Base-by-base conservation (phyloP, 2,329 filamentous ascomycete genomes). In the Trichothecium sympodiale region DNA sequence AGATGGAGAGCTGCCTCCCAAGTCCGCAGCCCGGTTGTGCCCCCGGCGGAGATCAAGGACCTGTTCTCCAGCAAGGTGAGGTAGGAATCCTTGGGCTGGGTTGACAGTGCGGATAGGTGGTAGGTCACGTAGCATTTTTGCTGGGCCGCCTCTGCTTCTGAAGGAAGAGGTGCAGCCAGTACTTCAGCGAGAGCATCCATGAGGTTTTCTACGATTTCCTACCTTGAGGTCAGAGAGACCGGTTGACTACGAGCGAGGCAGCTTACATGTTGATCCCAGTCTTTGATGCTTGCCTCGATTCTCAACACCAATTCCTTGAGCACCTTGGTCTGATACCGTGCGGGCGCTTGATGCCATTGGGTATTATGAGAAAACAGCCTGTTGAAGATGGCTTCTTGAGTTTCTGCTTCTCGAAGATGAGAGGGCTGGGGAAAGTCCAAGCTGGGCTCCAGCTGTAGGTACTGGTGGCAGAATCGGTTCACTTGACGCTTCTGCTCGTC, bases 261-360 rank as follows among this genome's bases (percentile, higher is more conserved):
- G 65, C 83, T 65, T 80, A 94, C 88, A 80, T 94, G 77, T 67
- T 84, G 69, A 47, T 94, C 83, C 57, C 86, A 88, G 55, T 94
- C 77, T 38, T 74, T 67, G 33, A 94, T 85, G 25, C 80, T 74
- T 20, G 67, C 61, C 55, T 94, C 85, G 35, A 94, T 77, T 38
- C 66, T 72, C 7, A 66, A 59, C 10, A 86, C 62, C 25, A 95
- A 65, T 42, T 75, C 64, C 54, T 94, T 94, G 35, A 95, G 58
- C 1, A 85, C 71, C 40, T 76, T 71, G 13, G 81, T 57, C 45
- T 78, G 76, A 52, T 94, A 94, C 35, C 78, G 64, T 15, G 67
- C 61, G 7, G 83, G 80, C 14, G 83, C 82, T 7, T 72, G 61
- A 47, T 72, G 69, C 34, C 62, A 56, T 33, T 76, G 51, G 1